These are phyloP conservation scores for Saccharomycopsis synnaedendra DNA, from an alignment of 805 yeast genomes.

Conservation along the genomic window DNA sequence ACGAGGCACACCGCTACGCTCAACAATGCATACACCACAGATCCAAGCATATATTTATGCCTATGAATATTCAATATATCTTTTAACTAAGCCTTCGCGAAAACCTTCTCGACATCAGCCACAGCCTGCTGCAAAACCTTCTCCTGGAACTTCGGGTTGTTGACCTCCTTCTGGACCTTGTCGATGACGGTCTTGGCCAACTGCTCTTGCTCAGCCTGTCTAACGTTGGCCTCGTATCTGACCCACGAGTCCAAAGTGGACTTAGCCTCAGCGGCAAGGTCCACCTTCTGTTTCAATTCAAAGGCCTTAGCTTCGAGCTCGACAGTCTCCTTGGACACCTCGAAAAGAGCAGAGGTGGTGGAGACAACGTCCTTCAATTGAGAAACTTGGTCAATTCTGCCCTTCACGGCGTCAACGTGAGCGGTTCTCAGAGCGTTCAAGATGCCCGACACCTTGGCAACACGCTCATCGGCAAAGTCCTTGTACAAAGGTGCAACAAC, in stretches of 20 bases:
- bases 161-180: conserved; percentile 76
- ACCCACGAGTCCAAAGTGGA: conserved; percentile 97
- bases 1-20: no score
- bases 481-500: conserved; percentile 90
- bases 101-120: conserved; percentile 81
- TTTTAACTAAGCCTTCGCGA: conserved; percentile 27
- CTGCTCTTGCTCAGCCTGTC: conserved; percentile 92
- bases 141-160: conserved; percentile 88
- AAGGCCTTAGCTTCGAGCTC: conserved; percentile 89
- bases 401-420: conserved; percentile 88
- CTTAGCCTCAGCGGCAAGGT: conserved; percentile 83
- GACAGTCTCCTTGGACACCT: conserved; percentile 93
- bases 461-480: conserved; percentile 84
- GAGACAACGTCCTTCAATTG: conserved; percentile 85
- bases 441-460: conserved; percentile 68
- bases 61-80: background rate
- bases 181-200: conserved; percentile 77
- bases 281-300: conserved; percentile 85
- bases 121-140: conserved; percentile 84
- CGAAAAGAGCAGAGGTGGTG: conserved; percentile 85
- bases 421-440: conserved; percentile 80
- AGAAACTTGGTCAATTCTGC: conserved; percentile 79
- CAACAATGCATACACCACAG: no score
- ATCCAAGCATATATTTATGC: no score
- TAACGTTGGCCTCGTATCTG: conserved; percentile 92